phyloP scores from a whole-genome alignment of 257 asterid species.

The Cruciata laevipes region DNA sequence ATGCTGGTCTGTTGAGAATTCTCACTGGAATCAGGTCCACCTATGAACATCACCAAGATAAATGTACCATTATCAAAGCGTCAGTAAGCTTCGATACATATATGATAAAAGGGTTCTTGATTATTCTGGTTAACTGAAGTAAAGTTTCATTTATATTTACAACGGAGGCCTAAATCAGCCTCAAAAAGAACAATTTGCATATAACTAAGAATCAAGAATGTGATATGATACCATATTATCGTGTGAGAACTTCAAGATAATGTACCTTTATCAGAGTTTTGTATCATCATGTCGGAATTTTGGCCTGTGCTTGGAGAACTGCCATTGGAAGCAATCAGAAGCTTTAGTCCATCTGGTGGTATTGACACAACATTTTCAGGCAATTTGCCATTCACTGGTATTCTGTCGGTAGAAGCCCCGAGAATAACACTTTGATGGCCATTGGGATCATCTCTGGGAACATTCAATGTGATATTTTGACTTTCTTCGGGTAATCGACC shows the following conservation, averaged over 20 bases:
- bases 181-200: neutral
- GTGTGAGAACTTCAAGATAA: neutral
- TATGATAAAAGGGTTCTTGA: neutral
- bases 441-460: constrained; percentile 15
- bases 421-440: constrained; percentile 20
- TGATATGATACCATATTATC: neutral
- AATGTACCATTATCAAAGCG: neutral
- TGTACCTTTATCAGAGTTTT: constrained; percentile 34
- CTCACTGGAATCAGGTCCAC: constrained; percentile 24
- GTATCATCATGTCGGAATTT: constrained; percentile 22
- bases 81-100: neutral
- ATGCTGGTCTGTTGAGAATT: constrained; percentile 35
- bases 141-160: neutral
- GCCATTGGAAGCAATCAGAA: constrained; percentile 32
- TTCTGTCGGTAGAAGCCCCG: constrained; percentile 16
- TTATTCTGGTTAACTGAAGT: neutral
- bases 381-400: constrained; percentile 27
- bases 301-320: constrained; percentile 24
- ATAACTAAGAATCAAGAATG: neutral
- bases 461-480: constrained; percentile 15
- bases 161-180: neutral
- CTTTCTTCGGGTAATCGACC: constrained; percentile 23
- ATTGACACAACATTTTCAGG: constrained; percentile 20
- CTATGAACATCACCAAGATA: constrained; percentile 27
- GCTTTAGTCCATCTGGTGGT: constrained; percentile 36